These are phyloP conservation scores for Aspergillus aculeatus DNA, from an alignment of 2,329 filamentous ascomycete genomes.

Conservation along the genomic window DNA sequence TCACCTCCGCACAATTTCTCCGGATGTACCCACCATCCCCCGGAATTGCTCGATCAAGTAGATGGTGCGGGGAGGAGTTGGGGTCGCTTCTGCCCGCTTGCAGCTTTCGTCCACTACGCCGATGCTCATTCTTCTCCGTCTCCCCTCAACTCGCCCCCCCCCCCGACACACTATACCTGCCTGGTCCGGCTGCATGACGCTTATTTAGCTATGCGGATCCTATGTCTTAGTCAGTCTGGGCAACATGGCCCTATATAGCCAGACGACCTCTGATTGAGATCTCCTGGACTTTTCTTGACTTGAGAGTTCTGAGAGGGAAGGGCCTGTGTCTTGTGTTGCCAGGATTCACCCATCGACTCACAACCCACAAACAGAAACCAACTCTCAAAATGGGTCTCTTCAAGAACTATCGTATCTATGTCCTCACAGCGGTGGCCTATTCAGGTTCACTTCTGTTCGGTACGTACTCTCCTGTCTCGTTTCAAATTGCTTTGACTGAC, in stretches of 20 bases:
- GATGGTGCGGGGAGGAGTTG: constrained; percentile 11
- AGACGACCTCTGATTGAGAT: neutral
- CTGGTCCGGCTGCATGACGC: neutral
- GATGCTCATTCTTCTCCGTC: constrained; percentile 2
- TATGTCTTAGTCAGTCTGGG: neutral
- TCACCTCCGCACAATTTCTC: constrained; percentile 16
- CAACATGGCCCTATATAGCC: neutral
- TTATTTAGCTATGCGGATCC: constrained; percentile 3
- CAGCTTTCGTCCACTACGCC: neutral
- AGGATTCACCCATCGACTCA: neutral
- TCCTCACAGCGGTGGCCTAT: constrained; percentile 46
- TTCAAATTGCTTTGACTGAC: neutral
- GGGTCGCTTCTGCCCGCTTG: constrained; percentile 9
- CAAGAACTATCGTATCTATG: constrained; percentile 47
- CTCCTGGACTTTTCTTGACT: neutral
- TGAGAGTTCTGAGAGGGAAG: constrained; percentile 2
- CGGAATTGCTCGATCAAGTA: constrained; percentile 9
- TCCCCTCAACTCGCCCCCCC: neutral
- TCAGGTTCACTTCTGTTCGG: constrained; percentile 47
- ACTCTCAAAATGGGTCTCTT: constrained; percentile 29
- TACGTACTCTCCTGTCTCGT: constrained; percentile 16
- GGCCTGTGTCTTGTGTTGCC: constrained; percentile 1
- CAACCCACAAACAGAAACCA: neutral
- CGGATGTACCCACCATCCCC: constrained; percentile 15
- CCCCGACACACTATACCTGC: neutral